These are phyloP conservation scores for Puccinia horiana DNA, from an alignment of 1,284 basidiomycete genomes.

Conservation along the genomic window DNA sequence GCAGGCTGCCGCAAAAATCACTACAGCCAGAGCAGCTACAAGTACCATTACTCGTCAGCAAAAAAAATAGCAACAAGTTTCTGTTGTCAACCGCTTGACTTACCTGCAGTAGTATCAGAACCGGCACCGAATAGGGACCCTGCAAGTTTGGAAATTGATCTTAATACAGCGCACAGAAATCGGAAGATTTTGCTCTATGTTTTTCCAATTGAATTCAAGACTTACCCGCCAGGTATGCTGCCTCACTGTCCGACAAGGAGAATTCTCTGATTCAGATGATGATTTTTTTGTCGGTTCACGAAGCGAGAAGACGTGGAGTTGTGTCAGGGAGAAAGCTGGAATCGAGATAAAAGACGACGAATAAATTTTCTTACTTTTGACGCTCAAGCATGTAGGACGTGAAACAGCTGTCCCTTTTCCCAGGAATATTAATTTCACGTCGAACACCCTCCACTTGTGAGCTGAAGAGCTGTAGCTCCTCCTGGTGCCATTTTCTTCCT, in stretches of 20 bases:
- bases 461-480: constrained; percentile 66
- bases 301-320: not conserved
- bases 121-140: constrained; percentile 46
- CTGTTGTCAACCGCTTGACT: not conserved
- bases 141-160: not conserved
- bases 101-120: constrained; percentile 47
- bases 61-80: not conserved
- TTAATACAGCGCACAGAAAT: not conserved
- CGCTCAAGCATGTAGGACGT: constrained; percentile 36
- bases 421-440: constrained; percentile 60
- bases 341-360: not conserved
- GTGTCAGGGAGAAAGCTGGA: not conserved
- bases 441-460: constrained; percentile 63
- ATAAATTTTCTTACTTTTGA: constrained; percentile 24
- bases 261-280: constrained; percentile 21
- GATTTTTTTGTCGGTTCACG: not conserved
- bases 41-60: constrained; percentile 58
- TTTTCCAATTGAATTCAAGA: not conserved
- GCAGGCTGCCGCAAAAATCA: constrained; percentile 68
- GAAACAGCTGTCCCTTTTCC: constrained; percentile 31
- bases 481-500: constrained; percentile 64
- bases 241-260: constrained; percentile 48
- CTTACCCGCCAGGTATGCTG: constrained; percentile 52
- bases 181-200: not conserved
- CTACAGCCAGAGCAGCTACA: constrained; percentile 65